Conservation (phyloP, 805 yeast genomes). For the Starmerella stigmatis region DNA sequence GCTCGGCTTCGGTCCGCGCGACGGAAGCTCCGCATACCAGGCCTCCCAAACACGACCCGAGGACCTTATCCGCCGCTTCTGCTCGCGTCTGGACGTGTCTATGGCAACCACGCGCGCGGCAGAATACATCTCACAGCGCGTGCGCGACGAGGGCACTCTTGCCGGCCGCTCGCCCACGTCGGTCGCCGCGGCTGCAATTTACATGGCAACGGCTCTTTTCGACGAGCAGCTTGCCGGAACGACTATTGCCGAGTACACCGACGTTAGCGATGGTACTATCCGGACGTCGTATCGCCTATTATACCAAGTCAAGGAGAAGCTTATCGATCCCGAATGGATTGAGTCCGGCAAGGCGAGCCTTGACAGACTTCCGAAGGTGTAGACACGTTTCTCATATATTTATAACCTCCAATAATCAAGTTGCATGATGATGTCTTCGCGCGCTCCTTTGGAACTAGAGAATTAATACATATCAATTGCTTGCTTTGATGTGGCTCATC, state of each 20-base stretch:
- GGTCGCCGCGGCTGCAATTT: constrained; percentile 93
- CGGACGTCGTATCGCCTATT: constrained; percentile 80
- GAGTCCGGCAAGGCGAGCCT: constrained; percentile 53
- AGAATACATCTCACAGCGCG: constrained; percentile 79
- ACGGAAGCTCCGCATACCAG: constrained; percentile 32
- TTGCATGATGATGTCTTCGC: too few species aligned
- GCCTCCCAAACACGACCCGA: constrained; percentile 87
- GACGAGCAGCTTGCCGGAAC: constrained; percentile 64
- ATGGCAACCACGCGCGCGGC: constrained; percentile 85
- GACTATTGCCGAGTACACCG: constrained; percentile 81
- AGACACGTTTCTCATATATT: not conserved
- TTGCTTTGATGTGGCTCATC: too few species aligned
- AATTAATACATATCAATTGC: not conserved
- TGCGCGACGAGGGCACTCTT: constrained; percentile 82
- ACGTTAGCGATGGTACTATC: constrained; percentile 95
- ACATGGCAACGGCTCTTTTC: constrained; percentile 85
- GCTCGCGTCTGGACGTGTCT: constrained; percentile 83
- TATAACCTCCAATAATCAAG: not conserved
- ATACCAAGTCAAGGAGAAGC: constrained; percentile 57
- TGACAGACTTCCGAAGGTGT: constrained; percentile 34
- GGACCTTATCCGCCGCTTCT: constrained; percentile 88
- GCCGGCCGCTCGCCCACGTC: constrained; percentile 97
- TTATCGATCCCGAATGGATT: constrained; percentile 71
- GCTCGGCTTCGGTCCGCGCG: constrained; percentile 27
- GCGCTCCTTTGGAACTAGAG: not conserved